Percentiles rank a stretch among this genome's conserved stretches.
These are phyloP conservation scores for Phytophthora rubi DNA, from an alignment of 352 stramenopile species.

Conservation along the genomic window DNA sequence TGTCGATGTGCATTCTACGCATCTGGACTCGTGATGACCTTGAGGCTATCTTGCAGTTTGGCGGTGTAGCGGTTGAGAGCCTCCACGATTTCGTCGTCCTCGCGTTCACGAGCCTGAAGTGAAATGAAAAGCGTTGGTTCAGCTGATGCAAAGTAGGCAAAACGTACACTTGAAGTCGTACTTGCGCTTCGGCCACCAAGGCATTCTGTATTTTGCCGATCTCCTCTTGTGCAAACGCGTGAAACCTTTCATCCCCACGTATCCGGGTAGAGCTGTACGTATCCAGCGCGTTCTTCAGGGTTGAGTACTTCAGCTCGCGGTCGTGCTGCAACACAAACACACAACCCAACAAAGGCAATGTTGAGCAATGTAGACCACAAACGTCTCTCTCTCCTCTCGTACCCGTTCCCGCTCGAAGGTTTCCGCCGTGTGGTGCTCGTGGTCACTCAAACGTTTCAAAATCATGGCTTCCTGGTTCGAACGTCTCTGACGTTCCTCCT, in stretches of 20 bases:
- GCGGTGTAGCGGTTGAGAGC: conserved; percentile 93
- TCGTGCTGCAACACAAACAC: conserved; percentile 27
- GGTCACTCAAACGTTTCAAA: conserved; percentile 91
- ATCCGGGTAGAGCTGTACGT: conserved; percentile 73
- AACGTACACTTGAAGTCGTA: conserved; percentile 9
- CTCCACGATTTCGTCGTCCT: conserved; percentile 95
- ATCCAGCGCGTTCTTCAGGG: conserved; percentile 77
- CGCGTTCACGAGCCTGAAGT: conserved; percentile 73
- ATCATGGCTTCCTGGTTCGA: conserved; percentile 88
- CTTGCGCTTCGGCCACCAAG: conserved; percentile 73
- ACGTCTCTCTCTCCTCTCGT: background rate
- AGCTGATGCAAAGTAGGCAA: background rate
- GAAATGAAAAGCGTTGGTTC: background rate
- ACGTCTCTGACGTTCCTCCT: conserved; percentile 85
- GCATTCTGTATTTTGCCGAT: conserved; percentile 82
- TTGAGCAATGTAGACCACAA: background rate
- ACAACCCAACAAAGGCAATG: background rate
- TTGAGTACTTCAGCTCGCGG: conserved; percentile 67
- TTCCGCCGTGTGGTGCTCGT: conserved; percentile 81
- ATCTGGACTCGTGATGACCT: conserved; percentile 90
- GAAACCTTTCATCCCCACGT: conserved; percentile 80
- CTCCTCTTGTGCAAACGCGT: conserved; percentile 71
- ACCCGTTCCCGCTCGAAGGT: conserved; percentile 75
- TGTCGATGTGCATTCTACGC: conserved; percentile 33
- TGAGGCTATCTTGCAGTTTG: conserved; percentile 94